phyloP scores from a whole-genome alignment of 768 basidiomycete species.

The Collybia mongolica region DNA sequence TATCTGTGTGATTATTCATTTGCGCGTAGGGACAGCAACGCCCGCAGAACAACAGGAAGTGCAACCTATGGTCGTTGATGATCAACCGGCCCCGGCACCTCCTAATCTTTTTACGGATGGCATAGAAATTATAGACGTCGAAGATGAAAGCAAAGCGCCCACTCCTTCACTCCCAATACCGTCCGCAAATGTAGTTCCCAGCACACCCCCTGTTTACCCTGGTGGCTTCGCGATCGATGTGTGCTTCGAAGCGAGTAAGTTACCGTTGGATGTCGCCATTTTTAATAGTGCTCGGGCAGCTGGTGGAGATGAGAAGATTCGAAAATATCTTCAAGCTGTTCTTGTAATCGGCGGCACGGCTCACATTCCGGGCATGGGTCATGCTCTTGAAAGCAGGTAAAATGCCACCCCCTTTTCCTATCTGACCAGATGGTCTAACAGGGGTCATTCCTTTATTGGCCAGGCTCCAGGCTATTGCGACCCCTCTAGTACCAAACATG shows the following conservation, averaged over 20 bases:
- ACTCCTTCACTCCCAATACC: slow-evolving; percentile 21
- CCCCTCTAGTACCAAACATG: slow-evolving; percentile 79
- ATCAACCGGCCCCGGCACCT: slow-evolving; percentile 25
- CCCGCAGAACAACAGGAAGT: slow-evolving; percentile 28
- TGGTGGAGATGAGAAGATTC: slow-evolving; percentile 85
- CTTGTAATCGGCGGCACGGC: slow-evolving; percentile 86
- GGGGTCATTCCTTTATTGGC: slow-evolving; percentile 2
- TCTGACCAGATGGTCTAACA: slow-evolving; percentile 1
- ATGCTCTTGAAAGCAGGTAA: slow-evolving; percentile 86
- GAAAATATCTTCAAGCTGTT: slow-evolving; percentile 85
- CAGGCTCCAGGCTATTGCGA: slow-evolving; percentile 81
- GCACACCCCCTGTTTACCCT: slow-evolving; percentile 28
- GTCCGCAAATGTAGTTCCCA: slow-evolving; percentile 13
- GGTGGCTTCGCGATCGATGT: slow-evolving; percentile 69
- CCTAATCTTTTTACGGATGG: slow-evolving; percentile 20
- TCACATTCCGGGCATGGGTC: slow-evolving; percentile 76
- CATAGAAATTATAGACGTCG: slow-evolving; percentile 49
- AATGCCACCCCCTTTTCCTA: slow-evolving; percentile 12
- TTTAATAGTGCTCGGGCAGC: slow-evolving; percentile 89
- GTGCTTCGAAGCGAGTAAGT: slow-evolving; percentile 80
- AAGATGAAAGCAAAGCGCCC: slow-evolving; percentile 38
- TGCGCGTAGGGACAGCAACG: slow-evolving; percentile 13
- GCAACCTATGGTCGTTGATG: slow-evolving; percentile 28
- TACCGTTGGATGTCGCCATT: slow-evolving; percentile 90
- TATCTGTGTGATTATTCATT: background rate